Evolutionary conservation across 192 early-diverging fungal species (phyloP), one percentile per base, ranked within the genome.

Genomic region (Gonapodya sp.): DNA sequence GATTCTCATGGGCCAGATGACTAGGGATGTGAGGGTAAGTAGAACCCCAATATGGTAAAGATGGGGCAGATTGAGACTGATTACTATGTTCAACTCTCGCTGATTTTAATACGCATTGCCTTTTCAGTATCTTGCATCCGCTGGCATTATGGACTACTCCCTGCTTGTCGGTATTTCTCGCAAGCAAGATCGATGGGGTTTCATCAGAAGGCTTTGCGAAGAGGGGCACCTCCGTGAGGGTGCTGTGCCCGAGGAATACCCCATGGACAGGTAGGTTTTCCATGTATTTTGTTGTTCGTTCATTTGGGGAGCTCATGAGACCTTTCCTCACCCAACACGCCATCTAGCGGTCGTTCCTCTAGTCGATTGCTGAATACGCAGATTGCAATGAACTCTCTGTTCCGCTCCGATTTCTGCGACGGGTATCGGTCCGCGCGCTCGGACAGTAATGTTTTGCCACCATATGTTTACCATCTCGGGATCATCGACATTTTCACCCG

Each of bases 61-160:
- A n/a, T n/a, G n/a, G n/a, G n/a, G n/a, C n/a, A n/a, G n/a, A 24
- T 8, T 64, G 46, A 8, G 46, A 64, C 8, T 8, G 46, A 24
- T 82, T 35, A 0, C 0, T 0, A 35, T 31, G 77, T 33, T 35
- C 8, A 77, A 77, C 31, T 2, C 31, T 77, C 34, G 75, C 8
- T 33, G 24, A 24, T 64, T 1, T 36, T 34, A 0, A 31, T 18
- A 31, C 34, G 36, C 1, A 2, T 36, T 80, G 18, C 35, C 74
- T 34, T 14, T 31, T 35, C 36, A 86, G 87, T 89, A 90, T 84
- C 85, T 99, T 73, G 78, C 86, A 88, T 35, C 87, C 89, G 36
- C 87, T 34, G 93, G 95, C 79, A 98, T 99, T 78, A 99, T 99
- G 98, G 98, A 99, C 86, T 99, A 99, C 86, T 97, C 95, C 80